Evolutionary conservation across 2,329 filamentous ascomycete genomes (phyloP), one percentile per base, ranked within the genome.

Genomic region (Coniella lustricola): DNA sequence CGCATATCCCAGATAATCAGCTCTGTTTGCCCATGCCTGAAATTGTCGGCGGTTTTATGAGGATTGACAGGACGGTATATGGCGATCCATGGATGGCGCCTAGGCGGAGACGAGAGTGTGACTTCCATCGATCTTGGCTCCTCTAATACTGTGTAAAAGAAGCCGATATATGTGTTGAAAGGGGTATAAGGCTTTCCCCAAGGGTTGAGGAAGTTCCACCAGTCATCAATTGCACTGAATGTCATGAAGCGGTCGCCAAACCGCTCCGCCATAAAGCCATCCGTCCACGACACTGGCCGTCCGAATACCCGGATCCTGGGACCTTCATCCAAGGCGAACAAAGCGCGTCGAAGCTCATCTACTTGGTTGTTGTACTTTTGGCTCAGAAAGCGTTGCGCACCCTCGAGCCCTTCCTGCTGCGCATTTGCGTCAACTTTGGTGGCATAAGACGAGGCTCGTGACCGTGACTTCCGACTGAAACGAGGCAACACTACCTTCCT

Each of bases 1-100:
- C 59, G 54, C 2, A 64, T 49, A 52, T 81, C 78, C 76, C 76
- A 80, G 34, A 82, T 75, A 5, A 81, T 62, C 12, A 82, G 55
- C 54, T 81, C 76, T 2, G 67, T 65, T 18, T 31, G 42, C 4
- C 49, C 49, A 32, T 46, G 58, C 1, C 8, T 13, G 32, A 40
- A 53, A 10, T 12, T 29, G 10, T 17, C 38, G 17, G 16, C 13
- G 25, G 40, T 53, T 17, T 21, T 9, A 48, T 71, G 64, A 1
- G 66, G 61, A n/a, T 72, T 61, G 4, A 62, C 55, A 0, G 73
- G 69, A 10, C 77, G 69, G 49, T 71, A 69, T 13, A 76, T 56
- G 0, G 64, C 73, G 31, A 80, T 53, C 76, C 77, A 82, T 0
- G 77, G 73, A 38, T 72, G 68, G 9, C 70, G 67, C 29, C 53